A percentile compares a stretch with the other conserved stretches of the same genome.
Conservation (phyloP, 1,139 yeast genomes). For the Yamadazyma membranifaciens region DNA sequence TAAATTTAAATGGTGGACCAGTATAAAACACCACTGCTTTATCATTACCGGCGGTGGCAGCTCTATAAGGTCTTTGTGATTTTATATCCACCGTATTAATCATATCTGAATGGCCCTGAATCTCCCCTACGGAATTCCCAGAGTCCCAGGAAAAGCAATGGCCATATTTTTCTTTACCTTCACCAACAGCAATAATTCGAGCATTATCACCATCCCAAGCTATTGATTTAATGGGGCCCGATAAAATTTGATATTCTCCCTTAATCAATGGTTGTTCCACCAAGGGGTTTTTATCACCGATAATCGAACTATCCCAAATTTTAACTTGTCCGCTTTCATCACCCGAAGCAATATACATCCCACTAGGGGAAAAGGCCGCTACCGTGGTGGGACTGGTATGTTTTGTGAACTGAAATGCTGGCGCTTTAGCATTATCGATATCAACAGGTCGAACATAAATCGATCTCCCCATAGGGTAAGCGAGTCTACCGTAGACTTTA, state of each 20-base stretch:
- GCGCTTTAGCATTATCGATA: constrained; percentile 30
- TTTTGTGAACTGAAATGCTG: constrained; percentile 64
- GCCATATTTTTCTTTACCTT: constrained; percentile 89
- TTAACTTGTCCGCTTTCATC: constrained; percentile 86
- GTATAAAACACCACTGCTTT: constrained; percentile 77
- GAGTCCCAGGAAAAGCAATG: constrained; percentile 93
- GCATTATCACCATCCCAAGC: constrained; percentile 92
- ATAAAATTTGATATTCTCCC: constrained; percentile 77
- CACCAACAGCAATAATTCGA: constrained; percentile 91
- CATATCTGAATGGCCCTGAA: constrained; percentile 87
- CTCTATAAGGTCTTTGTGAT: constrained; percentile 89
- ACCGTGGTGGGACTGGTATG: constrained; percentile 75
- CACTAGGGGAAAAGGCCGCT: constrained; percentile 85
- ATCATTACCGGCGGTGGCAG: constrained; percentile 92
- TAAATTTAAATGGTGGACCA: constrained; percentile 94
- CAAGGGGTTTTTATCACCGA: constrained; percentile 17
- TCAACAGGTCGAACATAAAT: constrained; percentile 67
- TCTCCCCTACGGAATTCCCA: constrained; percentile 94
- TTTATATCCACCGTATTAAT: constrained; percentile 83
- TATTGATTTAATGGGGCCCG: constrained; percentile 79
- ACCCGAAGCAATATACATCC: constrained; percentile 88
- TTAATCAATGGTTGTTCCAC: constrained; percentile 41
- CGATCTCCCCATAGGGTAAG: constrained; percentile 81
- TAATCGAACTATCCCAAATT: constrained; percentile 68
- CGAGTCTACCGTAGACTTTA: constrained; percentile 61